These are phyloP conservation scores for Sporothrix inflata DNA, from an alignment of 2,329 filamentous ascomycete species.

Conservation along the genomic window DNA sequence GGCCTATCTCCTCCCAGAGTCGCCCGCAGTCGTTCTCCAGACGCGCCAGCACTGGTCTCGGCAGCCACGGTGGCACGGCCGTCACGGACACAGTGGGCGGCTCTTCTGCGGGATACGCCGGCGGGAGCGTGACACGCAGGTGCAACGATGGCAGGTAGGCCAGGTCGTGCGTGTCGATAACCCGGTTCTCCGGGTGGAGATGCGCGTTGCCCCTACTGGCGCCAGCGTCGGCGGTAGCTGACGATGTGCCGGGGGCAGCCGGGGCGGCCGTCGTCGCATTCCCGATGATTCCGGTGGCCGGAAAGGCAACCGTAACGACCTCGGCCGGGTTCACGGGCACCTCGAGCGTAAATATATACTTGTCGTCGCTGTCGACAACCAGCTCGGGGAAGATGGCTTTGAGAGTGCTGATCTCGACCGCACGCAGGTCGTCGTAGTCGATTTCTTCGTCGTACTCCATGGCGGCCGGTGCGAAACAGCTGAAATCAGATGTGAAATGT, in stretches of 20 bases:
- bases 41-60: constrained; percentile 49
- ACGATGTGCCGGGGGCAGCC: constrained; percentile 31
- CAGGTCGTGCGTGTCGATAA: constrained; percentile 53
- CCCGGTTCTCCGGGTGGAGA: neutral
- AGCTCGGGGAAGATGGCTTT: constrained; percentile 71
- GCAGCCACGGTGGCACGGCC: constrained; percentile 62
- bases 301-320: constrained; percentile 62
- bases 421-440: constrained; percentile 56
- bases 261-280: too few relatives aligned
- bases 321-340: constrained; percentile 59
- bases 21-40: constrained; percentile 55
- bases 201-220: neutral
- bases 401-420: constrained; percentile 63
- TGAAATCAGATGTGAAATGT: neutral
- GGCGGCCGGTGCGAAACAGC: neutral
- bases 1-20: constrained; percentile 66
- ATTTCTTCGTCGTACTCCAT: constrained; percentile 31
- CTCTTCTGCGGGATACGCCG: constrained; percentile 58
- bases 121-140: constrained; percentile 58
- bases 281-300: constrained; percentile 48
- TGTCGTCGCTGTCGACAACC: constrained; percentile 47
- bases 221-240: constrained; percentile 22
- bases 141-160: constrained; percentile 62
- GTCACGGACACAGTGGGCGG: constrained; percentile 57
- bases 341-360: constrained; percentile 58